These are phyloP conservation scores for Chlamydomonas applanata DNA, from an alignment of 139 green algal genomes.

Conservation along the genomic window DNA sequence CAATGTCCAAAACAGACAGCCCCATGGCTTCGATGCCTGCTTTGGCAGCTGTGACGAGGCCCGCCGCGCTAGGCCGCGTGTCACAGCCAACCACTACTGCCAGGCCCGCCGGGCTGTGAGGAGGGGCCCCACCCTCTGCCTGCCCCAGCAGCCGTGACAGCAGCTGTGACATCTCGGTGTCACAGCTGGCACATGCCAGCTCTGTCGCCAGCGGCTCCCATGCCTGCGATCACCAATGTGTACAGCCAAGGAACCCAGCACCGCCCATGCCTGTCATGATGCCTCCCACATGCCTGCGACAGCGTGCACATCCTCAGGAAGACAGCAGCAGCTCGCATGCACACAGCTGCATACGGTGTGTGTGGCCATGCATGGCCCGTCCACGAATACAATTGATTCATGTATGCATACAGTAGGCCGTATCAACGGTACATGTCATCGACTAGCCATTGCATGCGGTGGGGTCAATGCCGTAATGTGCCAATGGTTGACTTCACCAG, in stretches of 20 bases:
- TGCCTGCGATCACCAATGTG: neutral
- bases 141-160: neutral
- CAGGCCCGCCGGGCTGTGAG: neutral
- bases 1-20: constrained; percentile 41
- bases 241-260: too few species aligned
- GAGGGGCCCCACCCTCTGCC: neutral
- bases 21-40: constrained; percentile 61
- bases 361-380: neutral
- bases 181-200: constrained; percentile 63
- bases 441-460: too few species aligned
- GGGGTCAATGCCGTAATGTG: too few species aligned
- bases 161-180: constrained; percentile 32
- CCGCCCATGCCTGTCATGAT: too few species aligned
- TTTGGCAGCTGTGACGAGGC: constrained; percentile 60
- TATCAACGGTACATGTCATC: too few species aligned
- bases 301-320: too few species aligned
- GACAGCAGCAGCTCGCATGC: too few species aligned
- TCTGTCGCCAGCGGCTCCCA: constrained; percentile 73
- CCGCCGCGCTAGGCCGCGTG: constrained; percentile 65
- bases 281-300: too few species aligned
- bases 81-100: constrained; percentile 76
- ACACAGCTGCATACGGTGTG: neutral
- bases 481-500: too few species aligned
- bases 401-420: neutral
- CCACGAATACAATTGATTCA: too few species aligned